Conservation (phyloP, 176 grass and related monocot species). For the Aegilops speltoides region DNA sequence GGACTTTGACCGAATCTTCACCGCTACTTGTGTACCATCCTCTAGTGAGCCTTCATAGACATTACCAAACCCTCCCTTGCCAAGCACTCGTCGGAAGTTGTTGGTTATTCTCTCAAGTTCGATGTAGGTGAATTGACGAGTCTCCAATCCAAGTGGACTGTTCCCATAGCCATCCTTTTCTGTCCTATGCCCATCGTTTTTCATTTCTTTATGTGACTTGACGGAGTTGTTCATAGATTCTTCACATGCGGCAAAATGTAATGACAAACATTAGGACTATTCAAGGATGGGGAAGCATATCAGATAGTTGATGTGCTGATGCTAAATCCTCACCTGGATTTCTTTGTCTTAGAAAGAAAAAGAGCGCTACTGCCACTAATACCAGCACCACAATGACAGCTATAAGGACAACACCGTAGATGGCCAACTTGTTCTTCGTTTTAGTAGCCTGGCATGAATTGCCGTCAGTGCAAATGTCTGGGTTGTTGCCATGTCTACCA, state of each 20-base stretch:
- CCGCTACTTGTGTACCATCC: not conserved
- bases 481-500: slow-evolving; percentile 48
- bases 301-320: not conserved
- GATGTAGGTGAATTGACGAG: not conserved
- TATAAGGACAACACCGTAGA: slow-evolving; percentile 34
- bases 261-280: not conserved
- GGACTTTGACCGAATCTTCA: not conserved
- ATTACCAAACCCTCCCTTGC: not conserved
- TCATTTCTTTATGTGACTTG: not conserved
- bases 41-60: not conserved
- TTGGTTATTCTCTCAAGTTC: not conserved
- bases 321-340: slow-evolving; percentile 9
- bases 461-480: slow-evolving; percentile 35
- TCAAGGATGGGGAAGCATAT: not conserved
- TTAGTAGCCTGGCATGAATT: slow-evolving; percentile 25
- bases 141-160: not conserved
- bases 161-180: no score
- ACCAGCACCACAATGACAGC: slow-evolving; percentile 25
- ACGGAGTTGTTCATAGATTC: not conserved
- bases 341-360: slow-evolving; percentile 19
- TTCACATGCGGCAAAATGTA: not conserved
- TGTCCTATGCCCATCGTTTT: not conserved
- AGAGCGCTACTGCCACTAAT: not conserved
- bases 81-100: not conserved
- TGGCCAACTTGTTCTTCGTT: slow-evolving; percentile 32